Evolutionary conservation across 2,329 filamentous ascomycete genomes (phyloP), one percentile per base, ranked within the genome.

Genomic region (Cladosporium sp.): DNA sequence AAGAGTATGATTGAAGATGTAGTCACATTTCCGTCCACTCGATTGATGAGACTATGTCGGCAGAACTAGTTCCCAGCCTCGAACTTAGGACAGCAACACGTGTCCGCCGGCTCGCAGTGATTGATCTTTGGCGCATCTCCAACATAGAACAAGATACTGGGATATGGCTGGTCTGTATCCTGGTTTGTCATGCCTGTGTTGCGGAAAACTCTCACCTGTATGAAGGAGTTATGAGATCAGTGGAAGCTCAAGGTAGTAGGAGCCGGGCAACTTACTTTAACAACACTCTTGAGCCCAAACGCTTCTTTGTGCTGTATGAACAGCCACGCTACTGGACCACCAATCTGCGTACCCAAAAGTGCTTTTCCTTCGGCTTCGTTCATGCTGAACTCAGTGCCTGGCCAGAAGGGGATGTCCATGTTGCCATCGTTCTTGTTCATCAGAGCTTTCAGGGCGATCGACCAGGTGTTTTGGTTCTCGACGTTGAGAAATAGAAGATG

Each of bases 221-320:
- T 25, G 25, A 3, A n/a, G n/a, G n/a, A 25, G 14, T 12, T 3
- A 34, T 11, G 8, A 34, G 30, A 34, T 34, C 11, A 34, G 11
- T 34, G 30, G 5, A 42, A 19, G 34, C 14, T 5, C n/a, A 19
- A 38, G 30, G 17, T 5, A 51, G 1, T 51, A 14, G 20, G 30
- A 34, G 3, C 8, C 30, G 30, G 9, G 8, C 7, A 12, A 34
- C 30, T 20, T 52, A 59, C 56, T 49, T 52, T 59, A 19, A 52
- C 50, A 5, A 52, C 56, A 20, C 28, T 45, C 5, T 28, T 51
- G 5, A 2, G 20, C 1, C 56, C 56, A 14, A 59, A 51, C 2
- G 56, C 56, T 8, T 42, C 12, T 19, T 59, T 59, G 25, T 59
- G 56, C 37, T 59, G 56, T 15, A 59, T 59, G 20, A 59, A n/a